Evolutionary conservation across 2,329 filamentous ascomycete genomes (phyloP), one percentile per base, ranked within the genome.

Genomic region (Macrophomina phaseolina): DNA sequence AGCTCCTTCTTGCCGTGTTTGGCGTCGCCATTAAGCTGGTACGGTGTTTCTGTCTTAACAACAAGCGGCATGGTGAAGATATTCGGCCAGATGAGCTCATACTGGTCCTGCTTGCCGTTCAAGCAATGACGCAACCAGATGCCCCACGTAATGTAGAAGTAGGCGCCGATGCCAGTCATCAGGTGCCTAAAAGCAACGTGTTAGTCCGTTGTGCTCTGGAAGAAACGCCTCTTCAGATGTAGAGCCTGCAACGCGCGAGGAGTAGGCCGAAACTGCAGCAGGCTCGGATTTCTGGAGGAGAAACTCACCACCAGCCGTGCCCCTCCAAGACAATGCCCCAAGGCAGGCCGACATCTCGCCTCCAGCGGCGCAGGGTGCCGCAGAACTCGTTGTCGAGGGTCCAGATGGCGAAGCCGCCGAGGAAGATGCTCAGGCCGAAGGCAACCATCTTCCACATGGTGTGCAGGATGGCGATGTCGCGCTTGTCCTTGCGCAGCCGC

Each of bases 71-170:
- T 86, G 6, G 82, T 85, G 71, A 87, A 83, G 14, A 87, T 70
- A 30, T 84, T 86, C 1, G 89, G 86, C 92, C 92, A 96, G 62
- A 85, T 73, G 66, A 95, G 80, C 71, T 85, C 83, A 74, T 89
- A 95, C 73, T 93, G 87, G 49, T 91, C 86, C 73, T 92, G 90
- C 53, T 84, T 84, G 3, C 88, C 87, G 69, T 93, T 91, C 60
- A 95, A 81, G 72, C 91, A 93, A 69, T 90, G 89, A 48, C 91
- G 87, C 18, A 95, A 83, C 90, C 91, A 94, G 32, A 94, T 88
- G 14, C 91, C 90, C 92, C 92, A 96, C 14, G 88, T 82, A 71
- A 96, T 92, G 75, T 94, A 93, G 74, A 90, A 91, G 77, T 96
- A 96, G 16, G 92, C 92, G 76, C 92, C 92, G 42, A 90, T 82